Conservation (phyloP, 139 green algal species). For the Klebsormidium nitens region DNA sequence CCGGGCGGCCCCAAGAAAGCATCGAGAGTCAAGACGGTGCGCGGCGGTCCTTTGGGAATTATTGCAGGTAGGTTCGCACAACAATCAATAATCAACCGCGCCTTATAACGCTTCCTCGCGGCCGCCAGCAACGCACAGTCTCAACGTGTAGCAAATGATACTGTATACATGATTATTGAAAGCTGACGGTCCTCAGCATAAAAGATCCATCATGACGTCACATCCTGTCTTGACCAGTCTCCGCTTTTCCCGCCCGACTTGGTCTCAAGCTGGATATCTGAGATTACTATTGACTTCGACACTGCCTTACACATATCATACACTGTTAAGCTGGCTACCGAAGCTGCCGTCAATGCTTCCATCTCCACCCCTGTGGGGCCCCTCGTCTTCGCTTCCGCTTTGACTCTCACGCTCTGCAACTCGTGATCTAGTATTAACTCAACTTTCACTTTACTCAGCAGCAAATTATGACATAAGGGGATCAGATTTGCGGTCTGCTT, state of each 20-base stretch:
- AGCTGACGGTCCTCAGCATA: no score
- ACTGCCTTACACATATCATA: constrained; percentile 98
- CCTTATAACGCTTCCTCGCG: no score
- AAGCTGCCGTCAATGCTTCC: constrained; percentile 85
- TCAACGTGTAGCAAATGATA: no score
- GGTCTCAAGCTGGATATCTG: constrained; percentile 61
- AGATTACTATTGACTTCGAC: constrained; percentile 67
- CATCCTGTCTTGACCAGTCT: constrained; percentile 43
- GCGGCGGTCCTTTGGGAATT: no score
- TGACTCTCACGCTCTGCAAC: constrained; percentile 51
- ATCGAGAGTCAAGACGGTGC: no score
- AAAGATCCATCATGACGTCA: no score
- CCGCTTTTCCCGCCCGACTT: constrained; percentile 82
- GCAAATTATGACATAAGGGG: constrained; percentile 52
- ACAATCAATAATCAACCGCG: no score
- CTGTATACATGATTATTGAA: no score
- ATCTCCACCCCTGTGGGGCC: constrained; percentile 84
- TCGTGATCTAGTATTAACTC: constrained; percentile 50
- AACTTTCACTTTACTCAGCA: constrained; percentile 55
- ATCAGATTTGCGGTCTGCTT: constrained; percentile 69
- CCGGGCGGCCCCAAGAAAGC: no score
- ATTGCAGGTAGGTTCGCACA: no score
- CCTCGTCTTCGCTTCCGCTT: constrained; percentile 43
- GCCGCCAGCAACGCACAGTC: no score
- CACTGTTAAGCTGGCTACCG: constrained; percentile 79